A percentile compares a stretch with the other conserved stretches of the same genome.
Evolutionary conservation across 495 filamentous ascomycete species (phyloP).

Genomic region (Chaetomium cochliodes): DNA sequence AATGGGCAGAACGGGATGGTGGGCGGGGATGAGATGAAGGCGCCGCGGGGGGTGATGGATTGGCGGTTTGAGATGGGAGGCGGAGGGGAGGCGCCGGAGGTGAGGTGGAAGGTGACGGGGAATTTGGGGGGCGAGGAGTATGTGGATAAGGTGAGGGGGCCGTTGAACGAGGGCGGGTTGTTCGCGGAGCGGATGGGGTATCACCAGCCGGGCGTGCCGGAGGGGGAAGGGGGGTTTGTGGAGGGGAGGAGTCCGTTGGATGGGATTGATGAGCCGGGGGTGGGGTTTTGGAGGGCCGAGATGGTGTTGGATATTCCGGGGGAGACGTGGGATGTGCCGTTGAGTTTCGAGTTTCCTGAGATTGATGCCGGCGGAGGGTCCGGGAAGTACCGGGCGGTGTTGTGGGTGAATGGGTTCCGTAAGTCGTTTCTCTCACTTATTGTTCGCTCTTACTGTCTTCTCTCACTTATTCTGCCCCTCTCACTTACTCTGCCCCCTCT

Average conservation of each 20-base stretch:
- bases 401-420: constrained; percentile 75
- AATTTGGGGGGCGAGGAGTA: constrained; percentile 76
- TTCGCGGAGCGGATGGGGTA: constrained; percentile 69
- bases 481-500: not conserved
- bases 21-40: constrained; percentile 64
- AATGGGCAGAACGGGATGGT: constrained; percentile 61
- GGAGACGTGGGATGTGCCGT: constrained; percentile 57
- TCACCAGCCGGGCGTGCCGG: constrained; percentile 63
- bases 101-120: constrained; percentile 71
- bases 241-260: constrained; percentile 46
- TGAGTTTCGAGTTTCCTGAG: constrained; percentile 59
- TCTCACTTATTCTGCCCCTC: not conserved
- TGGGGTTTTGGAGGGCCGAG: constrained; percentile 60
- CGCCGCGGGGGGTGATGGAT: constrained; percentile 65
- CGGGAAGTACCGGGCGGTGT: constrained; percentile 54
- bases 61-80: constrained; percentile 50
- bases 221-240: constrained; percentile 44
- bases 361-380: constrained; percentile 42
- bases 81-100: constrained; percentile 41
- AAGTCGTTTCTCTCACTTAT: constrained; percentile 1
- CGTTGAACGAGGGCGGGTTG: constrained; percentile 73
- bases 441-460: not conserved
- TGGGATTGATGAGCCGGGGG: constrained; percentile 56
- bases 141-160: constrained; percentile 62
- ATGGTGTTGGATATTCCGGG: constrained; percentile 59